phyloP scores from a whole-genome alignment of 1,139 yeast species.

The Zygosaccharomyces pseudobailii region DNA sequence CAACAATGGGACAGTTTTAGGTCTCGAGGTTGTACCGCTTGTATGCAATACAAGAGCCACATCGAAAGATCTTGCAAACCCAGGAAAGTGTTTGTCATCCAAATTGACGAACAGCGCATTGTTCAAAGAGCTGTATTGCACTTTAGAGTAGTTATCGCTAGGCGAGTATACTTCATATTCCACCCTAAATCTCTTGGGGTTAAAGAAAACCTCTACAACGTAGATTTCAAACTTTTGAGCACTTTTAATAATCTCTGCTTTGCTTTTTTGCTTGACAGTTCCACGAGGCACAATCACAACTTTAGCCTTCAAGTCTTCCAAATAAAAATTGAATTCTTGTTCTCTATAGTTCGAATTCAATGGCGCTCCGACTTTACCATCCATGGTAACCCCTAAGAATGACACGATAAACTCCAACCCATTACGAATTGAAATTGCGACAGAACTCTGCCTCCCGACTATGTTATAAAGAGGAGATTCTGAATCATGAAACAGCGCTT shows the following conservation, averaged over 20 bases:
- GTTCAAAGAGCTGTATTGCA: conserved; percentile 32
- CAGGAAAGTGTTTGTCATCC: conserved; percentile 35
- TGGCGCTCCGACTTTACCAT: conserved; percentile 59
- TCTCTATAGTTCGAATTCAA: conserved; percentile 57
- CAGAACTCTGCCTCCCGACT: conserved; percentile 40
- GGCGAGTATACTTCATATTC: conserved; percentile 41
- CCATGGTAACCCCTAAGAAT: conserved; percentile 51
- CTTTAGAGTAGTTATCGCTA: conserved; percentile 21
- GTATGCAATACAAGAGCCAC: conserved; percentile 63
- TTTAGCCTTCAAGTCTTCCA: conserved; percentile 52
- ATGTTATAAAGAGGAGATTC: conserved; percentile 37
- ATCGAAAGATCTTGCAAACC: conserved; percentile 43
- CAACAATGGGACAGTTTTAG: conserved; percentile 65
- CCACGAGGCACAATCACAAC: conserved; percentile 55
- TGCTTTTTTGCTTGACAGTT: conserved; percentile 29
- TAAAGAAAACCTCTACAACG: conserved; percentile 49
- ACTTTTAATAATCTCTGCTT: conserved; percentile 45
- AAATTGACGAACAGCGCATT: conserved; percentile 33
- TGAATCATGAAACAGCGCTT: conserved; percentile 37
- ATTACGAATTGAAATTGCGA: conserved; percentile 58
- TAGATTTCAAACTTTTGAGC: conserved; percentile 45
- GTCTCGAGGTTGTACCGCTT: conserved; percentile 68
- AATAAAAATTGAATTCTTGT: conserved; percentile 55
- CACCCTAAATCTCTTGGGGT: conserved; percentile 35
- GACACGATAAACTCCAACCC: conserved; percentile 51